A percentile compares a stretch with the other conserved stretches of the same genome.
These are phyloP conservation scores for Salix brachista DNA, from an alignment of 345 rosid genomes.

Conservation along the genomic window DNA sequence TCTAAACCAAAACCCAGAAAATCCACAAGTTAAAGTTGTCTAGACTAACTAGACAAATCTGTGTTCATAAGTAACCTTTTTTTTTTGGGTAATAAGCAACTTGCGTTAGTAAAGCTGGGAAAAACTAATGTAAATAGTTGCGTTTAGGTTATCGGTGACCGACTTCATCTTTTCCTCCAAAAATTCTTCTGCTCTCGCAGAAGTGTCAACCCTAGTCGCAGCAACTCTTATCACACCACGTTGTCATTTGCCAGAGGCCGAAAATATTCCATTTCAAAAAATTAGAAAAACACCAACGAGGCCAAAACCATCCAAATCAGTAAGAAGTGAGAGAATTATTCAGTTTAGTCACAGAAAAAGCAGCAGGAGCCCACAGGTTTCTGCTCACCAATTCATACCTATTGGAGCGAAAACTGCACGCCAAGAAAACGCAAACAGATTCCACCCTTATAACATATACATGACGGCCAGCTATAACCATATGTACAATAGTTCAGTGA, in stretches of 20 bases:
- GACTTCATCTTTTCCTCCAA: conserved; percentile 48
- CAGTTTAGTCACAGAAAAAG: conserved; percentile 1
- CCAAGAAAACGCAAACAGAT: conserved; percentile 31
- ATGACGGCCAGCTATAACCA: conserved; percentile 12
- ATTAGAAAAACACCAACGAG: background rate
- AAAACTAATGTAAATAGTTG: conserved; percentile 17
- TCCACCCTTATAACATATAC: conserved; percentile 30
- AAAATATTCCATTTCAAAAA: conserved; percentile 8
- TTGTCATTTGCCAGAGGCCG: background rate
- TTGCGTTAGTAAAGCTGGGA: conserved; percentile 7
- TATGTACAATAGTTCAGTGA: conserved; percentile 15
- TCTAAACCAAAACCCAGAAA: background rate
- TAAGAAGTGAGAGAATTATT: conserved; percentile 12
- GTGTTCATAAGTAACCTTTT: no score
- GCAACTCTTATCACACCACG: conserved; percentile 8
- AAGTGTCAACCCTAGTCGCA: background rate
- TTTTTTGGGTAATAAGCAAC: background rate
- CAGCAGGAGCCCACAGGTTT: conserved; percentile 22
- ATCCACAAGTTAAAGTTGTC: background rate
- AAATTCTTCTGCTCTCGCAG: background rate
- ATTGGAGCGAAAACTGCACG: conserved; percentile 45
- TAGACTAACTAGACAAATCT: background rate
- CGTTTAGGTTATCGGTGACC: conserved; percentile 64
- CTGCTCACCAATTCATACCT: conserved; percentile 90
- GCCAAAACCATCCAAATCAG: conserved; percentile 8